Conservation (phyloP, 2,329 filamentous ascomycete species). For the Phialophora macrospora region DNA sequence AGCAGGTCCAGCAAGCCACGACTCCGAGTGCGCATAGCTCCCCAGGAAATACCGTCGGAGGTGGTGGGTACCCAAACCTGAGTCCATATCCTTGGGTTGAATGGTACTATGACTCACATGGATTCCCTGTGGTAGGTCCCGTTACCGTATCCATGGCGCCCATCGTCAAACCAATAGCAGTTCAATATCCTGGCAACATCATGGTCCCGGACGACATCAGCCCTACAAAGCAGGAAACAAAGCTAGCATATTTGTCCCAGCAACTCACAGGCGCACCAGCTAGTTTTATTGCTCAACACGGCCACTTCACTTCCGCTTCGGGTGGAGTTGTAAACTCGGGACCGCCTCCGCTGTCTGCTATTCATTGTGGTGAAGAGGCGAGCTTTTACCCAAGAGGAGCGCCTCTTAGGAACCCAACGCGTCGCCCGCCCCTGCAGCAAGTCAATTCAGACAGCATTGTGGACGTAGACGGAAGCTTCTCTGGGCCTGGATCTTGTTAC, state of each 20-base stretch:
- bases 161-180: constrained; percentile 1
- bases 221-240: constrained; percentile 39
- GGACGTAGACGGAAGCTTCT: constrained; percentile 2
- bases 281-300: background rate
- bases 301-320: constrained; percentile 12
- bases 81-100: constrained; percentile 5
- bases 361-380: constrained; percentile 2
- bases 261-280: constrained; percentile 13
- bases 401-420: constrained; percentile 4
- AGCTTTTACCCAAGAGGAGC: background rate
- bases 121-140: constrained; percentile 21
- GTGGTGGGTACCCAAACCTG: constrained; percentile 19
- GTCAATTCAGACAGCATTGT: constrained; percentile 21
- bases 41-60: constrained; percentile 20
- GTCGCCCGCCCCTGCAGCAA: constrained; percentile 19
- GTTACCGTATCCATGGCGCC: constrained; percentile 8
- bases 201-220: constrained; percentile 37
- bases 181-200: constrained; percentile 13
- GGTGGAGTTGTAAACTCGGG: constrained; percentile 11
- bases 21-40: constrained; percentile 25
- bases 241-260: constrained; percentile 29
- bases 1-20: constrained; percentile 20
- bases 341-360: background rate
- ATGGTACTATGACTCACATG: constrained; percentile 25
- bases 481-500: background rate